Percentiles rank a stretch among this genome's conserved stretches.
phyloP scores from a whole-genome alignment of 2,329 filamentous ascomycete genomes.

The Aspergillus nomiae region DNA sequence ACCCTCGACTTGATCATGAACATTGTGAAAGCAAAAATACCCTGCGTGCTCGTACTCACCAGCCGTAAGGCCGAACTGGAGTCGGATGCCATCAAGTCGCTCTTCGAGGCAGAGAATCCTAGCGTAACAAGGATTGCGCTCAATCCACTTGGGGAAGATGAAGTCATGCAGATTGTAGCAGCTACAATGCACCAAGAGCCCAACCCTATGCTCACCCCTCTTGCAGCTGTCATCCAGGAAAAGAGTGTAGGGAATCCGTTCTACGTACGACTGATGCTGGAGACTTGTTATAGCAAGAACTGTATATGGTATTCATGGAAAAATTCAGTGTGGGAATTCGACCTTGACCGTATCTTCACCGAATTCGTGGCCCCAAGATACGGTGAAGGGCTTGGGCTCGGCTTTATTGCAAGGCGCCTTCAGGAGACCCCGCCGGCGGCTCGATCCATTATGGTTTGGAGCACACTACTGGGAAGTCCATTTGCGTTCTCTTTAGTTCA shows the following conservation, averaged over 20 bases:
- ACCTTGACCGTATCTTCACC: constrained; percentile 81
- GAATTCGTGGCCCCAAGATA: constrained; percentile 79
- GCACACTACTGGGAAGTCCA: constrained; percentile 74
- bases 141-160: constrained; percentile 71
- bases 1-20: constrained; percentile 80
- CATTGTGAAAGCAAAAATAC: constrained; percentile 75
- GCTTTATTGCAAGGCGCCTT: constrained; percentile 78
- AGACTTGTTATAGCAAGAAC: constrained; percentile 79
- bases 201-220: constrained; percentile 70
- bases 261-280: constrained; percentile 87
- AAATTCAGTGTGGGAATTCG: constrained; percentile 78
- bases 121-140: constrained; percentile 72
- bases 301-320: constrained; percentile 92
- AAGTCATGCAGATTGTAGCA: constrained; percentile 81
- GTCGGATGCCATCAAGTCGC: constrained; percentile 42
- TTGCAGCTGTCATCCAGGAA: constrained; percentile 83
- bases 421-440: constrained; percentile 73
- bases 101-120: constrained; percentile 53
- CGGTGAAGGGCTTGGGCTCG: constrained; percentile 76
- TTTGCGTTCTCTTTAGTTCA: constrained; percentile 84
- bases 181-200: constrained; percentile 73
- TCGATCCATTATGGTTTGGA: constrained; percentile 83
- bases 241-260: constrained; percentile 89
- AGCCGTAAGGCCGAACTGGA: constrained; percentile 68
- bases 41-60: constrained; percentile 79